Base-by-base conservation (phyloP, 176 grass and related monocot species). In the Themeda triandra region DNA sequence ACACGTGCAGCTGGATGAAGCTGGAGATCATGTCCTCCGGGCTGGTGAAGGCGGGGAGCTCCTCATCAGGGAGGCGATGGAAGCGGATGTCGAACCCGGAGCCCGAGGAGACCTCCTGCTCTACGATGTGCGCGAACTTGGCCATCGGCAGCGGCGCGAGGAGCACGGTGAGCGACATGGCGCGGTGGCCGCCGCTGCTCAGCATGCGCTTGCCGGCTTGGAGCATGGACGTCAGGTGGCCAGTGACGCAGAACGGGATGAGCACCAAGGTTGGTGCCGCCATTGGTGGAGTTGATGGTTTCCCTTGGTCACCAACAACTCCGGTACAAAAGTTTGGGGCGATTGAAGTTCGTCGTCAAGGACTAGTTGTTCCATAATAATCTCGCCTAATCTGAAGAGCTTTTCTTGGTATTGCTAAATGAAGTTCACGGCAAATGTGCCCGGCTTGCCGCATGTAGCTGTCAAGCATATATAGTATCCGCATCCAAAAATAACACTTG, bases 151-250 rank as follows among this genome's bases (percentile, higher is more conserved):
- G 53, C 11, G 53, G 71, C 24, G 40, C 79, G 18, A 90, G 6
- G 27, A 73, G 78, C 62, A 77, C 75, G 13, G 83, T 79, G 58
- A 86, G 69, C 42, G 53, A 76, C 18, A 71, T 48, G 15, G 60
- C 15, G 6, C 25, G 6, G 45, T 33, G 48, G 49, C 41, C 35
- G 76, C 48, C 15, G 62, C 45, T 3, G 62, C 44, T 63, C 53
- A 90, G 80, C 88, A 73, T 46, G 18, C 74, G 72, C 83, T 77
- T 90, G 37, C 48, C 71, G 29, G 71, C 59, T 1, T 80, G 17
- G n/a, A 67, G n/a, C 30, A 78, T n/a, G 27, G 74, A 45, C 59
- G 80, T 66, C 9, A 58, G 73, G 51, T 91, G 89, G 18, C 89
- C 66, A 6, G 66, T 13, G 46, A n/a, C 73, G 44, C 78, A 80